A percentile compares a stretch with the other conserved stretches of the same genome.
Conservation (phyloP, 306 rosid genomes). For the Rosa chinensis region DNA sequence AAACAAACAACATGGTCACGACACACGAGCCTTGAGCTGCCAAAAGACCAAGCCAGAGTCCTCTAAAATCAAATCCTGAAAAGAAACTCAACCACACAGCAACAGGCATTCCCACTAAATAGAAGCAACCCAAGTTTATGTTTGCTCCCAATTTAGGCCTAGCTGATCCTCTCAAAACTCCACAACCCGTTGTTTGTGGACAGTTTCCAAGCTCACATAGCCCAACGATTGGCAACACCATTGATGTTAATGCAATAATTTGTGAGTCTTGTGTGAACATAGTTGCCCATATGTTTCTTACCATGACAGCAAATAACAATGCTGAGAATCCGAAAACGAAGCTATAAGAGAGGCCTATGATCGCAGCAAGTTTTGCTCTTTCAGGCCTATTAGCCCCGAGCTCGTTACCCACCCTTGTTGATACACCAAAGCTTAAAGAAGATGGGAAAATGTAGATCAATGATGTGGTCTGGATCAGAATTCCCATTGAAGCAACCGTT, state of each 20-base stretch:
- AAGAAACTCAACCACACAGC: slow-evolving; percentile 73
- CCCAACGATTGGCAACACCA: slow-evolving; percentile 78
- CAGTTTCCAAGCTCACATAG: slow-evolving; percentile 90
- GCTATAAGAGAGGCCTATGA: slow-evolving; percentile 64
- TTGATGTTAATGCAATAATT: slow-evolving; percentile 64
- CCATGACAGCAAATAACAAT: slow-evolving; percentile 51
- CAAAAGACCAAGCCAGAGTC: slow-evolving; percentile 81
- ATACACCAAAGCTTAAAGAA: slow-evolving; percentile 78
- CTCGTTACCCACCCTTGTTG: slow-evolving; percentile 89
- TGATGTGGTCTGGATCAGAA: slow-evolving; percentile 83
- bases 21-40: slow-evolving; percentile 82
- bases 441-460: slow-evolving; percentile 90
- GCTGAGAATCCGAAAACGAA: slow-evolving; percentile 62
- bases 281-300: slow-evolving; percentile 67
- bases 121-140: slow-evolving; percentile 78
- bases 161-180: slow-evolving; percentile 86
- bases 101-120: slow-evolving; percentile 83
- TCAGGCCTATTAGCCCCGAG: slow-evolving; percentile 67
- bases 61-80: slow-evolving; percentile 70
- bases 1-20: slow-evolving; percentile 59
- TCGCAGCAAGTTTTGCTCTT: slow-evolving; percentile 57
- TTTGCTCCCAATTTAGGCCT: slow-evolving; percentile 83
- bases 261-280: slow-evolving; percentile 72
- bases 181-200: slow-evolving; percentile 88
- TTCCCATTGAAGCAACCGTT: slow-evolving; percentile 92